Conservation (phyloP, 2,329 filamentous ascomycete species). For the Penicillium crustosum region DNA sequence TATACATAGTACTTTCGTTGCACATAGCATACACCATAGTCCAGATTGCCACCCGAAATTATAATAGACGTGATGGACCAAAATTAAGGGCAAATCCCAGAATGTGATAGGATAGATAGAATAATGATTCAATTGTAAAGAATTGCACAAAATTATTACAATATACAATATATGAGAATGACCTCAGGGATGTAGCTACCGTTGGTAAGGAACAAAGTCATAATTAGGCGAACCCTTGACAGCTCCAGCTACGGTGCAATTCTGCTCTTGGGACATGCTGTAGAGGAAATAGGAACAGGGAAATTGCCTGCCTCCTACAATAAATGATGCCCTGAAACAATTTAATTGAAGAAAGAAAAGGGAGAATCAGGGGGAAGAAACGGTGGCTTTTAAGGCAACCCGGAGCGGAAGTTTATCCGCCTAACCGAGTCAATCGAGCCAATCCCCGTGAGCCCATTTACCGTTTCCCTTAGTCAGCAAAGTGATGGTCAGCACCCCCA, state of each 20-base stretch:
- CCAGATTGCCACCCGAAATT: background rate
- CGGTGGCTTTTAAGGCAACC: constrained; percentile 20
- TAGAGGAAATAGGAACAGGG: constrained; percentile 59
- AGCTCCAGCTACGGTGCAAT: constrained; percentile 65
- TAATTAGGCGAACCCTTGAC: constrained; percentile 58
- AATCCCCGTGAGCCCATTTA: constrained; percentile 44
- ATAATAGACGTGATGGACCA: background rate
- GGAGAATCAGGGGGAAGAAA: constrained; percentile 22
- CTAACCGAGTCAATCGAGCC: constrained; percentile 41
- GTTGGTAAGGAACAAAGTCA: constrained; percentile 66
- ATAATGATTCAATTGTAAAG: no score
- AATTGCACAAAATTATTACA: no score
- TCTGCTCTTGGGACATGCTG: constrained; percentile 62
- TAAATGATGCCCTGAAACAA: constrained; percentile 60
- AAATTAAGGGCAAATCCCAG: no score
- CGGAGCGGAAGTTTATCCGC: constrained; percentile 35
- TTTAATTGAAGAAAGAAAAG: constrained; percentile 48
- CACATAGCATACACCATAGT: background rate
- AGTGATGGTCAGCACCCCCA: constrained; percentile 29
- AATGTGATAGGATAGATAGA: background rate
- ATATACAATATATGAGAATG: background rate
- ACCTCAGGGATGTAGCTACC: constrained; percentile 55
- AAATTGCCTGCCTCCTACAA: constrained; percentile 59
- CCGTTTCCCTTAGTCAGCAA: constrained; percentile 22
- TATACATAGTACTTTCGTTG: background rate